Evolutionary conservation across 225 moss, liverwort and hornwort species (phyloP), one percentile per base, ranked within the genome.

Genomic region (Polytrichum formosum): DNA sequence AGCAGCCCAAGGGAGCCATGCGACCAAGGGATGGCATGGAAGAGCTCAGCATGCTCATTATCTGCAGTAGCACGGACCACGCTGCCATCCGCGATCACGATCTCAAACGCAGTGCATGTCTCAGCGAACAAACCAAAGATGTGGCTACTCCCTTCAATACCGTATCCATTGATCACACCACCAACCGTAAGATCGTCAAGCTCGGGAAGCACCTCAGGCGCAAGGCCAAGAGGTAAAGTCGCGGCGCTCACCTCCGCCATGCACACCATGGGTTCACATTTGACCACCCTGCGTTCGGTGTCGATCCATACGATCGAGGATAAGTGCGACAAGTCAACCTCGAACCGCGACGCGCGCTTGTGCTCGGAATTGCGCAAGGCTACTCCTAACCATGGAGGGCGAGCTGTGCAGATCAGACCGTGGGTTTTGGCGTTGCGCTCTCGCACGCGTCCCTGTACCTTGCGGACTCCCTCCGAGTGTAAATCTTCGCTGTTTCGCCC

Each of bases 91-190:
- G n/a, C 76, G 27, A 90, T 61, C 13, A 90, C 86, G 74, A 90
- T 60, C 71, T 90, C 89, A 21, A 81, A 86, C 6, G 89, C 89
- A 16, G 81, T 81, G 86, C 89, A 90, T 5, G 89, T 86, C 79
- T 90, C 89, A 4, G 89, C 83, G 29, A 90, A 90, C 17, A 90
- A 63, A 20, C 89, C 89, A 55, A 83, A 73, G 20, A 90, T 84
- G 55, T 90, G 89, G 67, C 89, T 90, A 70, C 89, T 90, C 20
- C 89, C 89, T 55, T 90, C 89, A 25, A 90, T 84, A 46, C 89
- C 89, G 37, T 90, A 90, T 8, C 89, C 89, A 56, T 86, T 90
- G 65, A 86, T 74, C n/a, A 90, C 86, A 0, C 89, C 89, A 58
- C 89, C 89, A 0, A 90, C 70, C 1, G 89, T 90, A 26, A 90